phyloP scores from a whole-genome alignment of 108 stramenopile genomes.

The Mayamaea pseudoterrestris region DNA sequence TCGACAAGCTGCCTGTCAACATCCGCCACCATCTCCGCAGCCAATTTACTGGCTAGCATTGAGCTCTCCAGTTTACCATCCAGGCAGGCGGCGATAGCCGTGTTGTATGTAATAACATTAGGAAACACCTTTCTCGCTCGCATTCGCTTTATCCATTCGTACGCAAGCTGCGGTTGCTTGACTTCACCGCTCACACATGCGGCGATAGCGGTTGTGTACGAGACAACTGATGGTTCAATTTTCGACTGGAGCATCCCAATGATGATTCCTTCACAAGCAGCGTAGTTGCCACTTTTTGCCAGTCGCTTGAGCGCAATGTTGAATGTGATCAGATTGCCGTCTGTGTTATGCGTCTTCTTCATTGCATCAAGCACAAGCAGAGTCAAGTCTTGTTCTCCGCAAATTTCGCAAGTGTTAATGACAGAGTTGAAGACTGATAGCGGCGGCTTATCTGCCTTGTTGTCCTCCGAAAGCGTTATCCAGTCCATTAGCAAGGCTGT shows the following conservation, averaged over 20 bases:
- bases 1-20: conserved; percentile 42
- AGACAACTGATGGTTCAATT: conserved; percentile 76
- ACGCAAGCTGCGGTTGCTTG: conserved; percentile 50
- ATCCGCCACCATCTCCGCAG: conserved; percentile 58
- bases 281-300: conserved; percentile 59
- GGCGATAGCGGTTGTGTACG: conserved; percentile 82
- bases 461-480: conserved; percentile 52
- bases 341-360: conserved; percentile 67
- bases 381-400: conserved; percentile 79
- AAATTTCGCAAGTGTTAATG: conserved; percentile 82
- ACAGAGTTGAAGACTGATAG: conserved; percentile 74
- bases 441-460: conserved; percentile 65
- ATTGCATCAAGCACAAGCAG: conserved; percentile 68
- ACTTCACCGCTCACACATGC: conserved; percentile 45
- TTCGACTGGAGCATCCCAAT: conserved; percentile 73
- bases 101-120: conserved; percentile 80
- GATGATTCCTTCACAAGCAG: conserved; percentile 74
- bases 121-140: conserved; percentile 56
- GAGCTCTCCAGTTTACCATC: conserved; percentile 69
- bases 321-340: conserved; percentile 82
- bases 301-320: conserved; percentile 86
- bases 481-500: conserved; percentile 74
- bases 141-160: conserved; percentile 77
- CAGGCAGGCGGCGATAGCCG: conserved; percentile 70
- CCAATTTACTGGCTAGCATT: conserved; percentile 52